Evolutionary conservation across 148 eudicot species (phyloP).

Genomic region (Agrostemma githago): DNA sequence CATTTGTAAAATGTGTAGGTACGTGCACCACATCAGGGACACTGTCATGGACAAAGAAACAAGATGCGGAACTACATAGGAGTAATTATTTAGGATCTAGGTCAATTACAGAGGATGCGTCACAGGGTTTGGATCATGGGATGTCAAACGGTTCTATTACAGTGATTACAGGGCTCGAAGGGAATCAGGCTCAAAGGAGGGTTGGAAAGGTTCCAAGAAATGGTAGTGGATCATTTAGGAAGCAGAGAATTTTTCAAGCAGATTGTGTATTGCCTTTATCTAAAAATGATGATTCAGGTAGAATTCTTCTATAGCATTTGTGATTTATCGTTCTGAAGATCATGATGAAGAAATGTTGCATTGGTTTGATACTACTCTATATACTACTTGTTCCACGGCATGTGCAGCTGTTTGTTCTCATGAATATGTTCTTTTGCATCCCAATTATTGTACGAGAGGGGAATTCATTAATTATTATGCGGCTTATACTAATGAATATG

Average conservation of each 20-base stretch:
- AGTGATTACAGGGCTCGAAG: constrained; percentile 40
- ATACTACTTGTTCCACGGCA: background rate
- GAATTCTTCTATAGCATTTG: background rate
- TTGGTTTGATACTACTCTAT: background rate
- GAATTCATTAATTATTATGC: background rate
- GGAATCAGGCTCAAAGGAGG: constrained; percentile 47
- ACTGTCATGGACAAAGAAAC: constrained; percentile 42
- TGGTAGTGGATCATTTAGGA: constrained; percentile 46
- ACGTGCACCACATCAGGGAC: constrained; percentile 31
- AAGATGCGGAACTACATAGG: constrained; percentile 37
- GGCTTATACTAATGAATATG: background rate
- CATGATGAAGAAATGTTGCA: background rate
- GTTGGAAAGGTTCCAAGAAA: constrained; percentile 45
- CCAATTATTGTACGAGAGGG: background rate
- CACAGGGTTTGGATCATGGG: constrained; percentile 30
- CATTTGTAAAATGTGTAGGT: constrained; percentile 18
- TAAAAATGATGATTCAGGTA: constrained; percentile 55
- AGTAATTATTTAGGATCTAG: constrained; percentile 30
- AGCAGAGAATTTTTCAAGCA: constrained; percentile 46
- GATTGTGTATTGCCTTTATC: constrained; percentile 36
- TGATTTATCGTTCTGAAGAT: background rate
- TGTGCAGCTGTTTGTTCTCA: background rate
- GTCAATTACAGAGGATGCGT: constrained; percentile 32
- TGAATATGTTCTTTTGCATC: background rate
- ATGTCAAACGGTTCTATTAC: constrained; percentile 27